Conservation (phyloP, 73 alveolate genomes). For the Uronychia binucleata region DNA sequence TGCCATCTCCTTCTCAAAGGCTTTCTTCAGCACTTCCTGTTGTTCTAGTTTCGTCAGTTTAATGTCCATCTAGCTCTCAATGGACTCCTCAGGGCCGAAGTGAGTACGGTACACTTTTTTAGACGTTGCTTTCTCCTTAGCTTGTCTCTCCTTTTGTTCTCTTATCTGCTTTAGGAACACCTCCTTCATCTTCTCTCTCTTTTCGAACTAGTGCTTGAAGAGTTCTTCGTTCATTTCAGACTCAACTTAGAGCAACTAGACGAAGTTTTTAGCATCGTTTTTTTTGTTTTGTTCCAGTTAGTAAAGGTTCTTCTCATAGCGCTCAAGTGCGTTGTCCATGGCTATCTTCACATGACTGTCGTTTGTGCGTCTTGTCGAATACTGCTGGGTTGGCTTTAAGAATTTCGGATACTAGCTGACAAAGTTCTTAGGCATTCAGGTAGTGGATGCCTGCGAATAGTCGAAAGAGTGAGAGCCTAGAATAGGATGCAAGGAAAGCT, state of each 20-base stretch:
- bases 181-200: not conserved
- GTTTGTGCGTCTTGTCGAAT: not conserved
- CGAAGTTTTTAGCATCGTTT: constrained; percentile 5
- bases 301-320: not conserved
- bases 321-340: not conserved
- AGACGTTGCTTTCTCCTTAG: not conserved
- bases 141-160: not conserved
- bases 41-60: not conserved
- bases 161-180: not conserved
- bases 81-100: constrained; percentile 19
- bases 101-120: constrained; percentile 1
- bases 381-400: not conserved
- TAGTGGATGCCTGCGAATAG: not conserved
- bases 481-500: not conserved
- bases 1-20: not conserved
- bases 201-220: not conserved
- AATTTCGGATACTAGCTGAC: not conserved
- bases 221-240: not conserved
- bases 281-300: not conserved
- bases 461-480: not conserved
- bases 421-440: not conserved
- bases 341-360: constrained; percentile 5
- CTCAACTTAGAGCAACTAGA: not conserved
- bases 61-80: not conserved
- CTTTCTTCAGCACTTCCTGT: not conserved